Evolutionary conservation across 2,329 filamentous ascomycete species (phyloP).

Genomic region (Colletotrichum truncatum): DNA sequence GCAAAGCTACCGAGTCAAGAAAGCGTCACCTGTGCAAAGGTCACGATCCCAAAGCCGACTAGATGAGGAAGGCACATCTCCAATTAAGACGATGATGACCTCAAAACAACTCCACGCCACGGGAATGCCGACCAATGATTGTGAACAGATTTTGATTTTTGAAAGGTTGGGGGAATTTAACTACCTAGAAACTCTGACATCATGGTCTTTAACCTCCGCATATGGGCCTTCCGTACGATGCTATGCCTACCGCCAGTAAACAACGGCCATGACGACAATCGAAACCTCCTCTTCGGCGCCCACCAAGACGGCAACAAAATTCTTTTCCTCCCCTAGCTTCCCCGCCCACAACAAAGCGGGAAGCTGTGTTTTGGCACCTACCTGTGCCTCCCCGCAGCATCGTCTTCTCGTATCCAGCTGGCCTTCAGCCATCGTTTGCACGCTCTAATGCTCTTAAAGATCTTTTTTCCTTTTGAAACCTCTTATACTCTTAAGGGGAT

Average conservation of each 20-base stretch:
- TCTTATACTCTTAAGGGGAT: constrained; percentile 27
- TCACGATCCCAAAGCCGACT: no score
- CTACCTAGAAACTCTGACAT: constrained; percentile 17
- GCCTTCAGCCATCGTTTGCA: constrained; percentile 31
- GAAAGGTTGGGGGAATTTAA: constrained; percentile 18
- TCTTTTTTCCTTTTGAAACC: constrained; percentile 26
- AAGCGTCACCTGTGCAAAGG: no score
- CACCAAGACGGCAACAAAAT: constrained; percentile 6
- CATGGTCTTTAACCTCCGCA: constrained; percentile 18
- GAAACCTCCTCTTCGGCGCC: constrained; percentile 10
- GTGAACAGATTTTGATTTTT: constrained; percentile 24
- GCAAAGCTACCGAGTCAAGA: neutral
- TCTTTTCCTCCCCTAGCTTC: constrained; percentile 12
- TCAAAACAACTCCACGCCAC: neutral
- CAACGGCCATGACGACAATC: constrained; percentile 14
- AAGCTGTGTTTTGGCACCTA: constrained; percentile 13
- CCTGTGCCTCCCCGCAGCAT: neutral
- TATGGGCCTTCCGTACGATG: constrained; percentile 17
- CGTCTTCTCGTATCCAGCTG: constrained; percentile 27
- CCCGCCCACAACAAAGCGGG: neutral
- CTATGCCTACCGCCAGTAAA: constrained; percentile 22
- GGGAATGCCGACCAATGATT: neutral
- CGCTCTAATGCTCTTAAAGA: constrained; percentile 32
- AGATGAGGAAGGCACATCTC: no score
- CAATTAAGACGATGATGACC: neutral